phyloP scores from a whole-genome alignment of 2,329 filamentous ascomycete species.

The Cercospora nicotianae region DNA sequence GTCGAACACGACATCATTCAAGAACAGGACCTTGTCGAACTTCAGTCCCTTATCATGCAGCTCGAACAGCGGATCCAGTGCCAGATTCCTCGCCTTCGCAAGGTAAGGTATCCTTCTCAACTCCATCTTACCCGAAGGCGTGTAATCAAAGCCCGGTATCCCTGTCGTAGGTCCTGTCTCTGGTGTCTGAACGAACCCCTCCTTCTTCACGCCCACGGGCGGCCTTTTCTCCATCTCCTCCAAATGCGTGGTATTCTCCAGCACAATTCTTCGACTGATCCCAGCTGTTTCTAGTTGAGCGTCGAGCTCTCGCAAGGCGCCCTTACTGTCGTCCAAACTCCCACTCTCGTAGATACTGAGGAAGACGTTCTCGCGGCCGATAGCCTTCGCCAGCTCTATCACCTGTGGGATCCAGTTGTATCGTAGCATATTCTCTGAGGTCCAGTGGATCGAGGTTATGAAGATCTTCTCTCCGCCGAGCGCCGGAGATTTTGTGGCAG shows the following conservation, averaged over 20 bases:
- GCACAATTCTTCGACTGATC: conserved; percentile 56
- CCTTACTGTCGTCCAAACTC: conserved; percentile 68
- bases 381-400: conserved; percentile 54
- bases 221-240: conserved; percentile 54
- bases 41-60: conserved; percentile 52
- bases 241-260: conserved; percentile 60
- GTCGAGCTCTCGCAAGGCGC: conserved; percentile 59
- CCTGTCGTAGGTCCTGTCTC: conserved; percentile 25
- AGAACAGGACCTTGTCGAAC: conserved; percentile 62
- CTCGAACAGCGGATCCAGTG: conserved; percentile 59
- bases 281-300: conserved; percentile 52
- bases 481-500: conserved; percentile 15
- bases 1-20: conserved; percentile 65
- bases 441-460: conserved; percentile 70
- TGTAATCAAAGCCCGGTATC: conserved; percentile 11
- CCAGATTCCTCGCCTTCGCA: conserved; percentile 62
- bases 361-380: conserved; percentile 66
- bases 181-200: conserved; percentile 66
- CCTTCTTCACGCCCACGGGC: conserved; percentile 38
- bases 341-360: conserved; percentile 69
- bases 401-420: conserved; percentile 64
- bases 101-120: conserved; percentile 69
- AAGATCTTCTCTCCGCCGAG: conserved; percentile 51
- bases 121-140: conserved; percentile 49
- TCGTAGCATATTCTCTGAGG: conserved; percentile 61